Percentiles rank a stretch among this genome's conserved stretches.
These are phyloP conservation scores for Yamadazyma takamatsuzukensis DNA, from an alignment of 805 yeast genomes.

Conservation along the genomic window DNA sequence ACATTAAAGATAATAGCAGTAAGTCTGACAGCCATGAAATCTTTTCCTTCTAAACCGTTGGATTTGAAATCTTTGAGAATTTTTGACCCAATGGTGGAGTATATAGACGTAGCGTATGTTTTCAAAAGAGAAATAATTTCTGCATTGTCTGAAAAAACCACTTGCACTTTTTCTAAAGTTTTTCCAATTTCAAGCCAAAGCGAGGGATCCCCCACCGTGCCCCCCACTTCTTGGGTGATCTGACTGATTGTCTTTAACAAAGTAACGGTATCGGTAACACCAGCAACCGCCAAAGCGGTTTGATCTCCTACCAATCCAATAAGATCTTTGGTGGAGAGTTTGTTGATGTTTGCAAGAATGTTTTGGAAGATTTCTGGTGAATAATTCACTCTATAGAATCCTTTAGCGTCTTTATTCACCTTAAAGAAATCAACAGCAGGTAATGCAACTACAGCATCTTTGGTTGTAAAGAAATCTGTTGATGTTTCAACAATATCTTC, in stretches of 20 bases:
- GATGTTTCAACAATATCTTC: slow-evolving; percentile 1
- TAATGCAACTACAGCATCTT: slow-evolving; percentile 18
- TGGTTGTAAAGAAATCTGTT: slow-evolving; percentile 22
- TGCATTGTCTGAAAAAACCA: slow-evolving; percentile 29
- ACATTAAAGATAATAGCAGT: slow-evolving; percentile 36
- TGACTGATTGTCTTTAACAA: slow-evolving; percentile 43
- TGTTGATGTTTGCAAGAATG: slow-evolving; percentile 34
- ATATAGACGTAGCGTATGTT: slow-evolving; percentile 26
- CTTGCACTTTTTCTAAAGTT: slow-evolving; percentile 32
- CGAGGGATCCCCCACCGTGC: slow-evolving; percentile 38
- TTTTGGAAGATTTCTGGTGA: slow-evolving; percentile 39
- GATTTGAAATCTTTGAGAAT: slow-evolving; percentile 21
- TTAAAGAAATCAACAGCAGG: slow-evolving; percentile 31
- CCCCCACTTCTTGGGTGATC: no score
- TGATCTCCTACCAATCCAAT: slow-evolving; percentile 55
- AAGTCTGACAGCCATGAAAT: slow-evolving; percentile 30
- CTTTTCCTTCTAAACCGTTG: slow-evolving; percentile 13
- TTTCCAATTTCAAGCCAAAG: slow-evolving; percentile 55
- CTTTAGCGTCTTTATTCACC: slow-evolving; percentile 48
- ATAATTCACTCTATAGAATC: slow-evolving; percentile 54
- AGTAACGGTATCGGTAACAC: slow-evolving; percentile 36
- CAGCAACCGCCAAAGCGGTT: slow-evolving; percentile 47
- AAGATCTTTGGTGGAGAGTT: slow-evolving; percentile 44
- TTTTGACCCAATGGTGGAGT: slow-evolving; percentile 23
- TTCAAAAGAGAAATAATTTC: slow-evolving; percentile 23